These are phyloP conservation scores for Metrosideros polymorpha DNA, from an alignment of 441 rosid genomes.

Conservation along the genomic window DNA sequence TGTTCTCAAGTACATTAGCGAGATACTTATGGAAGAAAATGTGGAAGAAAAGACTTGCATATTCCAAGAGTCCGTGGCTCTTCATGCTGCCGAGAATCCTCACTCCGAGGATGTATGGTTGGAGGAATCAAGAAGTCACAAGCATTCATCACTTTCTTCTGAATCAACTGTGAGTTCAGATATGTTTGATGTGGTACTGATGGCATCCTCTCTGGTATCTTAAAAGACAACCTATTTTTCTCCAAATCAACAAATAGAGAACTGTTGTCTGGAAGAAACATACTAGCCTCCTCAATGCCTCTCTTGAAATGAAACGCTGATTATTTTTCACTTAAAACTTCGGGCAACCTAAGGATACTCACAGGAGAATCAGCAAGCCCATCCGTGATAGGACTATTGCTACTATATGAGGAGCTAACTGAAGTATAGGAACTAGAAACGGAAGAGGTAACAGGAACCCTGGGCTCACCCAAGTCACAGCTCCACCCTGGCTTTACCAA, in stretches of 20 bases:
- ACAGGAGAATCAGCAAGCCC: constrained; percentile 25
- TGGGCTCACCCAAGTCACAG: constrained; percentile 14
- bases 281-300: constrained; percentile 36
- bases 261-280: constrained; percentile 24
- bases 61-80: constrained; percentile 36
- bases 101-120: constrained; percentile 6
- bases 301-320: constrained; percentile 22
- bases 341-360: constrained; percentile 26
- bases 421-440: constrained; percentile 24
- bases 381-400: constrained; percentile 6
- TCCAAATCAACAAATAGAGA: constrained; percentile 8
- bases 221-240: constrained; percentile 11
- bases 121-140: constrained; percentile 21
- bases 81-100: constrained; percentile 36
- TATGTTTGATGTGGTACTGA: constrained; percentile 33
- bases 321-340: constrained; percentile 17
- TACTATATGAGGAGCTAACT: constrained; percentile 15
- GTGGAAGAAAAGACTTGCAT: constrained; percentile 28
- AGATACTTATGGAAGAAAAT: constrained; percentile 41
- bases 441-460: constrained; percentile 1
- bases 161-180: constrained; percentile 30
- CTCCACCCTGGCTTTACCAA: constrained; percentile 8
- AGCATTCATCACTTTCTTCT: constrained; percentile 22
- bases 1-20: constrained; percentile 30
- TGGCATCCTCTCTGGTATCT: constrained; percentile 14